phyloP scores from a whole-genome alignment of 164 flowering plant species.

The Houttuynia cordata region DNA sequence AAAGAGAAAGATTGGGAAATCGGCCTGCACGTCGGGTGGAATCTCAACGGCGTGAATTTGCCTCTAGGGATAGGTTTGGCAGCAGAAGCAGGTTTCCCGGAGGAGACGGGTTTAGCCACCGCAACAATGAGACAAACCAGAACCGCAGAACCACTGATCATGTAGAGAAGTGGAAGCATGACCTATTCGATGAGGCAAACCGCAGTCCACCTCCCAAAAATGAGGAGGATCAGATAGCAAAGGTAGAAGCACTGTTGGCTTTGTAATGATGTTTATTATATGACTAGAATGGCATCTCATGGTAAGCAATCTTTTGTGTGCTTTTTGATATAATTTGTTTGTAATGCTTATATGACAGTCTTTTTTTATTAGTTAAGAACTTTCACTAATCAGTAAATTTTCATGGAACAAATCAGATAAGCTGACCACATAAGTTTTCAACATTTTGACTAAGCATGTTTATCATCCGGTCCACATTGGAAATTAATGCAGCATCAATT shows the following conservation, averaged over 20 bases:
- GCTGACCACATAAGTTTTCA: no score
- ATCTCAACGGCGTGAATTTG: conserved; percentile 19
- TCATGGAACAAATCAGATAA: no score
- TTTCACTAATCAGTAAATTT: no score
- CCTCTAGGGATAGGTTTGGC: conserved; percentile 32
- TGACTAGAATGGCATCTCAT: no score
- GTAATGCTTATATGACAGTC: no score
- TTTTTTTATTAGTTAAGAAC: no score
- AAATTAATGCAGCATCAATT: no score
- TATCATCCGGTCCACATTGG: no score
- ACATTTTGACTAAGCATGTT: no score
- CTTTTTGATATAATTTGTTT: no score
- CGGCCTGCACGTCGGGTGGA: conserved; percentile 23
- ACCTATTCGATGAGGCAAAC: conserved; percentile 64
- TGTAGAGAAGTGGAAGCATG: conserved; percentile 93
- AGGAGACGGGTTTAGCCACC: conserved; percentile 35
- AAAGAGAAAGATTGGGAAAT: conserved; percentile 15
- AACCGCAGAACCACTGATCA: conserved; percentile 21
- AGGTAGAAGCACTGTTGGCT: conserved; percentile 80
- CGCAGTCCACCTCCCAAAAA: conserved; percentile 60
- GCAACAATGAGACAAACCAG: conserved; percentile 29
- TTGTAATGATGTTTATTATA: conserved; percentile 8
- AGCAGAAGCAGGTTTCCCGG: conserved; percentile 30
- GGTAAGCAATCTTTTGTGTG: no score
- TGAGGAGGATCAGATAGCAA: conserved; percentile 88